phyloP scores from a whole-genome alignment of 768 basidiomycete species.

The Suillus weaverae region DNA sequence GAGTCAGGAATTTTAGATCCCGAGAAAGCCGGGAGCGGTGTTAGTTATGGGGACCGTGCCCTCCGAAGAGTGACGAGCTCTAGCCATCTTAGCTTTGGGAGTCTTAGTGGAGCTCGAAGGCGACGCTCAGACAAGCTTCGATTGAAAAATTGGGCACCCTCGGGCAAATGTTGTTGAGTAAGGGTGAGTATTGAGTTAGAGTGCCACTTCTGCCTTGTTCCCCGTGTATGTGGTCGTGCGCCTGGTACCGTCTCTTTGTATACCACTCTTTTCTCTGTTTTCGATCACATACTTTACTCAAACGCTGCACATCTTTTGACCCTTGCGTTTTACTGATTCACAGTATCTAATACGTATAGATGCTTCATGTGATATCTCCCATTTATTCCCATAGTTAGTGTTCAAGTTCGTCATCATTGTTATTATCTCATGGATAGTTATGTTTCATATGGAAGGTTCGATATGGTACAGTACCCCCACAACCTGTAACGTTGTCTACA shows the following conservation, averaged over 20 bases:
- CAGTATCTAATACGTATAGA: conserved; percentile 25
- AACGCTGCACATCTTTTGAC: conserved; percentile 13
- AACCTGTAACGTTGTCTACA: background rate
- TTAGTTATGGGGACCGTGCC: conserved; percentile 94
- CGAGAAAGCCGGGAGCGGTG: conserved; percentile 91
- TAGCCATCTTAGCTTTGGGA: conserved; percentile 86
- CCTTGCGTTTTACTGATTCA: conserved; percentile 16
- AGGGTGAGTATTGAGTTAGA: background rate
- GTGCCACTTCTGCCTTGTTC: background rate
- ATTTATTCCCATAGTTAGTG: conserved; percentile 2
- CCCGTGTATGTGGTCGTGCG: conserved; percentile 9
- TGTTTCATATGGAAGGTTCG: background rate
- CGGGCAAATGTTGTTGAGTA: conserved; percentile 64
- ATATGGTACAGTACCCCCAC: background rate
- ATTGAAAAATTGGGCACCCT: conserved; percentile 60
- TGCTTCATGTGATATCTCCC: conserved; percentile 14
- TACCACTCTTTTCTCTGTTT: conserved; percentile 27
- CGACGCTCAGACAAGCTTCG: conserved; percentile 59
- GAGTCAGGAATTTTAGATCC: conserved; percentile 91
- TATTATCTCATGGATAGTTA: conserved; percentile 1
- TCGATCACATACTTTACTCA: conserved; percentile 8
- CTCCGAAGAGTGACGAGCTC: conserved; percentile 88
- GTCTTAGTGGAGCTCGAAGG: conserved; percentile 66
- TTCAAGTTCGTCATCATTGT: conserved; percentile 10
- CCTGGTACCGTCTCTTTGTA: conserved; percentile 16